Evolutionary conservation across 2,329 filamentous ascomycete species (phyloP), one percentile per base, ranked within the genome.

Genomic region (Aspergillus sp.): DNA sequence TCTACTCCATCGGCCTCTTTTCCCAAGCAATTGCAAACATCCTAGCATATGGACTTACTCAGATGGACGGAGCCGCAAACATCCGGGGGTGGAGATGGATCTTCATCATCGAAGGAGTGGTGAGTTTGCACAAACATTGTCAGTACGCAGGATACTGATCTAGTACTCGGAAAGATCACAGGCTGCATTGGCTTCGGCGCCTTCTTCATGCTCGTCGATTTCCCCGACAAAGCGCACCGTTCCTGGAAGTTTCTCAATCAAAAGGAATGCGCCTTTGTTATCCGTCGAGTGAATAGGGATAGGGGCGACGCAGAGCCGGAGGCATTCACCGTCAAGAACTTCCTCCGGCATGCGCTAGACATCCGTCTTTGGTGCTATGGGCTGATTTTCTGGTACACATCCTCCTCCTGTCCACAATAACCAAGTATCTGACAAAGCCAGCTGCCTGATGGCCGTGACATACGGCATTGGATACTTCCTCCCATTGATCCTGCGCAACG

Each of bases 401-500:
- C 83, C 2, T 19, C 13, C 6, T 4, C 4, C 1, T 1, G 3
- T 3, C 20, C 9, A 11, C 25, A 34, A 7, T 3, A 11, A 34
- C 4, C 13, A 14, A 34, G 19, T 34, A n/a, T 10, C 45, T 46
- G 2, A 46, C 10, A 11, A 7, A 14, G 2, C 19, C 19, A 46
- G 45, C 20, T 46, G 21, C 10, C 25, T 32, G 3, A 91, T 88
- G 0, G 88, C 88, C 10, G 81, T 89, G 47, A 81, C 81, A n/a
- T 94, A 94, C 67, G 84, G 88, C 0, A 81, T 94, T 7, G 87
- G 88, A 2, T 93, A 88, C 70, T 93, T 92, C 65, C 73, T 92
- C 3, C 89, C 89, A 5, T 83, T 92, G 63, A 89, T 94, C 61
- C 82, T 95, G 5, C 64, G 66, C 7, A 58, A 72, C 20, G 79